These are phyloP conservation scores for Micractinium sp. DNA, from an alignment of 139 green algal genomes.

Conservation along the genomic window DNA sequence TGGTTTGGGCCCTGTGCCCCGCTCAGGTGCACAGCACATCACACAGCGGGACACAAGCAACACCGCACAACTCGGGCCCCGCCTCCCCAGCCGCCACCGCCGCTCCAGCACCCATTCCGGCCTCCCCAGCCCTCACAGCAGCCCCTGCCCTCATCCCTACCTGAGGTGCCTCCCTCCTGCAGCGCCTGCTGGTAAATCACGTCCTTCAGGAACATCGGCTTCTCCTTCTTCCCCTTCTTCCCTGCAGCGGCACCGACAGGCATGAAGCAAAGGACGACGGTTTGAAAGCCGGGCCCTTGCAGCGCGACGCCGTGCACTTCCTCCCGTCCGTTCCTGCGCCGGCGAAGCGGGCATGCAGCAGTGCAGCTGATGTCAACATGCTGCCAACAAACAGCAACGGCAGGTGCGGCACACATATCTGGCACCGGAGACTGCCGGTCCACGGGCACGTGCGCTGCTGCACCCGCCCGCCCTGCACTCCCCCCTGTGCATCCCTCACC, in stretches of 20 bases:
- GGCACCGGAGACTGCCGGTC: no score
- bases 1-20: no score
- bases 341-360: neutral
- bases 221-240: conserved; percentile 47
- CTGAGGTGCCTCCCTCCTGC: conserved; percentile 47
- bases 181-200: conserved; percentile 81
- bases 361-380: neutral
- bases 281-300: no score
- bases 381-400: neutral
- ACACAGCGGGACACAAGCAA: no score
- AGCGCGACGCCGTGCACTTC: neutral
- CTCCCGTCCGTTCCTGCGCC: neutral
- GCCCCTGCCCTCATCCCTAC: conserved; percentile 13
- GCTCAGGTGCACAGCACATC: no score
- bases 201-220: conserved; percentile 84
- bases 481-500: neutral
- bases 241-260: neutral
- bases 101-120: neutral
- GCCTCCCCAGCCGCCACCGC: no score
- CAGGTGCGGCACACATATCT: no score
- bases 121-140: neutral
- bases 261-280: neutral
- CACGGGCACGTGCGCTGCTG: neutral
- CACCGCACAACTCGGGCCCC: no score
- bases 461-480: neutral